Base-by-base conservation (phyloP, 441 rosid species). In the Brassica hybrid region DNA sequence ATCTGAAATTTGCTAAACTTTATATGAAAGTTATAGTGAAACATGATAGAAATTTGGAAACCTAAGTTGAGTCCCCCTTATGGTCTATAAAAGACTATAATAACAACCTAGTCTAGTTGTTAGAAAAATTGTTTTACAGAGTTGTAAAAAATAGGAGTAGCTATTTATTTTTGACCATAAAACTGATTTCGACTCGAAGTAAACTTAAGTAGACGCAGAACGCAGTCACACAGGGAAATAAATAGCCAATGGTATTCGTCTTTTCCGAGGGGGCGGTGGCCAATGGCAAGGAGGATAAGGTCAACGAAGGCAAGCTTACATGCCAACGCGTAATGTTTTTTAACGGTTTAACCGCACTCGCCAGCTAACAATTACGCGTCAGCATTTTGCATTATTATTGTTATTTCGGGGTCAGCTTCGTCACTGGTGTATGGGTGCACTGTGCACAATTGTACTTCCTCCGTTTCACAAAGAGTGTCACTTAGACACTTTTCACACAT, bases 211-310 rank as follows among this genome's bases (percentile, higher is more conserved):
- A 67, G 43, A 43, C 50, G 13, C 14, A 48, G 6, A 25, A 41
- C 48, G 13, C 14, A 50, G 6, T 4, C 32, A 27, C 32, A 0
- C 32, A 27, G 18, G 70, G 0, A 3, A 65, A n/a, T 4, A 48
- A 43, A 52, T 21, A 34, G 30, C 43, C 36, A 64, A 38, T 54
- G 36, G 73, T 66, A 16, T 16, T 7, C 48, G 73, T 60, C 77
- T 67, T 72, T 65, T 72, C 77, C 65, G 69, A 71, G 61, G 73
- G 6, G 45, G 23, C 32, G 77, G 34, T 72, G 81, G 77, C 81
- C 58, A 66, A 78, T 45, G 64, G 17, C 8, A 12, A 4, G 1
- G 0, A 34, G 0, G 14, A 67, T 50, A 19, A 60, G 68, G 81
- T 78, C 81, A 78, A 78, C 70, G 23, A 73, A 78, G 23, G 65